These are phyloP conservation scores for Aegilops speltoides DNA, from an alignment of 176 grass and related monocot species.

Conservation along the genomic window DNA sequence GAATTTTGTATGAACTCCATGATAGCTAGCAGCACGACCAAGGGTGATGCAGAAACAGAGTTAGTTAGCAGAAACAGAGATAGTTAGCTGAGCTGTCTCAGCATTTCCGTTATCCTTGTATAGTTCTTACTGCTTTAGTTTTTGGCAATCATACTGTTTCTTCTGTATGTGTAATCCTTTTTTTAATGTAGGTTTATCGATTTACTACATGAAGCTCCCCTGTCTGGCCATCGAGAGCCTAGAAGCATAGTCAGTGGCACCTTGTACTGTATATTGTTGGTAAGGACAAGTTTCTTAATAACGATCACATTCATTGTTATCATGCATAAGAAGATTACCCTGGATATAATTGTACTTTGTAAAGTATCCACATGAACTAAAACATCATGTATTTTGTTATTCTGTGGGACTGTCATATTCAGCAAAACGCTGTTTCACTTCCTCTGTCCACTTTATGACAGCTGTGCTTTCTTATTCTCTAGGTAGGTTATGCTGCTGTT, in stretches of 20 bases:
- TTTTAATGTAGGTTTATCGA: constrained; percentile 71
- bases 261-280: constrained; percentile 91
- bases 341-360: not conserved
- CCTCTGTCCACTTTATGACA: constrained; percentile 4
- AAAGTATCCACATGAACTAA: not conserved
- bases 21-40: not conserved
- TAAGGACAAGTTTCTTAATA: constrained; percentile 45
- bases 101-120: not conserved
- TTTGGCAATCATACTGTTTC: not conserved
- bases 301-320: not conserved
- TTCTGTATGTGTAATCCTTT: not conserved
- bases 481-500: constrained; percentile 79
- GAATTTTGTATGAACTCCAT: not conserved
- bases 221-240: constrained; percentile 78
- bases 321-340: not conserved
- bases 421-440: not conserved
- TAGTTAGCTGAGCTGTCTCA: not conserved
- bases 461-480: constrained; percentile 34
- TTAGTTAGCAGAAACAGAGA: not conserved
- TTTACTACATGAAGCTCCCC: constrained; percentile 74
- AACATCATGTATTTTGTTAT: not conserved
- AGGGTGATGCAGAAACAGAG: not conserved
- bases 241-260: constrained; percentile 80
- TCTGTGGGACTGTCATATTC: not conserved
- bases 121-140: not conserved